Percentiles rank a stretch among this genome's conserved stretches.
Evolutionary conservation across 2,329 filamentous ascomycete species (phyloP).

Genomic region (Neofusicoccum sp.): DNA sequence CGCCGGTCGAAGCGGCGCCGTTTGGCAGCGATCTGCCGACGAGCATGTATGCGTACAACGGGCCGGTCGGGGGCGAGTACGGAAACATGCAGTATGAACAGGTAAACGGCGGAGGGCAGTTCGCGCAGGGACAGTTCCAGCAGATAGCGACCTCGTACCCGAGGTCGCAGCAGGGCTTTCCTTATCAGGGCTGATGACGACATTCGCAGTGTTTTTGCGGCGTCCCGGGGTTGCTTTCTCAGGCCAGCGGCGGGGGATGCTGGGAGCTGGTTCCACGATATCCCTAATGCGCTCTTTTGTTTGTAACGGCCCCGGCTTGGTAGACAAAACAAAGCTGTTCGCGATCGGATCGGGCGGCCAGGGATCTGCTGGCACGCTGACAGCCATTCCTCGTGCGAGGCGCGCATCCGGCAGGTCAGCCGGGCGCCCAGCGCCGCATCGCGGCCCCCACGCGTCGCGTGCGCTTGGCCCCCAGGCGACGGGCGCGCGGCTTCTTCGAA

Average conservation of each 20-base stretch:
- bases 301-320: constrained; percentile 8
- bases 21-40: constrained; percentile 20
- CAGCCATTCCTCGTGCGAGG: neutral
- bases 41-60: constrained; percentile 29
- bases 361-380: neutral
- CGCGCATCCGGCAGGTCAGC: neutral
- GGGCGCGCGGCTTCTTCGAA: constrained; percentile 1
- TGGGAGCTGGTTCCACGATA: constrained; percentile 4
- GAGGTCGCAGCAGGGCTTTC: constrained; percentile 26
- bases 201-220: neutral
- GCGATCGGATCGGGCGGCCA: too few relatives aligned
- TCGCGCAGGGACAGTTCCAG: constrained; percentile 24
- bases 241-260: neutral
- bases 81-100: constrained; percentile 28
- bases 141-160: constrained; percentile 31
- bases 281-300: neutral
- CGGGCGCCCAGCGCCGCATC: neutral
- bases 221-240: neutral
- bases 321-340: too few relatives aligned
- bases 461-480: constrained; percentile 5
- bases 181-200: neutral
- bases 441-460: neutral
- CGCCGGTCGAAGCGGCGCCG: constrained; percentile 30
- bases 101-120: neutral
- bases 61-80: neutral